phyloP scores from a whole-genome alignment of 257 asterid genomes.

The Euphrasia confusa region DNA sequence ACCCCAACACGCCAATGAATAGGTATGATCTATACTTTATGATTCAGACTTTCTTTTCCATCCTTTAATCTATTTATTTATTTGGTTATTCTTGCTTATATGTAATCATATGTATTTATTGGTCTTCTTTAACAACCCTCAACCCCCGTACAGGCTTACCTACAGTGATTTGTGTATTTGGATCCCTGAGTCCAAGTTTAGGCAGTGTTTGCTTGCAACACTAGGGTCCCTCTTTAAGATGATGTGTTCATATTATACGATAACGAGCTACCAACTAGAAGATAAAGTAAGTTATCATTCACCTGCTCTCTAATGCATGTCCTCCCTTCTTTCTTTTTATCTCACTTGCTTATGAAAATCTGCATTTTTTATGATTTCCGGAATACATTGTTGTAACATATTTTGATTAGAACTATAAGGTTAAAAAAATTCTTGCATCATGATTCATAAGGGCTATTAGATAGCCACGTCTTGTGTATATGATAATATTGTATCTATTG shows the following conservation, averaged over 20 bases:
- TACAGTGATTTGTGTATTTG: slow-evolving; percentile 89
- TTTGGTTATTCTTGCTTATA: slow-evolving; percentile 19
- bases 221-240: slow-evolving; percentile 75
- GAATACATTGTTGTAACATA: slow-evolving; percentile 9
- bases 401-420: neutral
- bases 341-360: neutral
- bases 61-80: slow-evolving; percentile 11
- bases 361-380: neutral
- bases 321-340: neutral
- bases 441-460: neutral
- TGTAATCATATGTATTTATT: slow-evolving; percentile 29
- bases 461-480: neutral
- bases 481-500: neutral
- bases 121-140: slow-evolving; percentile 15
- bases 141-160: slow-evolving; percentile 62
- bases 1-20: slow-evolving; percentile 39
- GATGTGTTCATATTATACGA: slow-evolving; percentile 87
- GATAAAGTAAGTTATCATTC: slow-evolving; percentile 48
- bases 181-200: slow-evolving; percentile 94
- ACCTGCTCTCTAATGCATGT: slow-evolving; percentile 4
- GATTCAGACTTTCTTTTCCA: neutral
- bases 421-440: neutral
- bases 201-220: slow-evolving; percentile 83
- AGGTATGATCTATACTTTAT: slow-evolving; percentile 45
- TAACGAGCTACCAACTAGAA: slow-evolving; percentile 70